phyloP scores from a whole-genome alignment of 1,139 yeast species.

The Nakaseomyces delphensis region DNA sequence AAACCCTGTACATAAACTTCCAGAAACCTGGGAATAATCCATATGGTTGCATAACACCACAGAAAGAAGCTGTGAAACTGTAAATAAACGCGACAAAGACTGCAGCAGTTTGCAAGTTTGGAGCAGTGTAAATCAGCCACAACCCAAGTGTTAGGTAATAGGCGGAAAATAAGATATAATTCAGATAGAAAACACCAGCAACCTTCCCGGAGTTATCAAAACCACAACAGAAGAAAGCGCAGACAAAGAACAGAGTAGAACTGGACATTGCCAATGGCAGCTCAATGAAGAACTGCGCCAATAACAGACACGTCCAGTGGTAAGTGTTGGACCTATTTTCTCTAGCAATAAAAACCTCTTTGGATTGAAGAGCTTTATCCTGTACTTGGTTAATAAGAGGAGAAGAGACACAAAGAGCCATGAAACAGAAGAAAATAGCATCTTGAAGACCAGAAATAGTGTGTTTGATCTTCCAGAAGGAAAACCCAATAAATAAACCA shows the following conservation, averaged over 20 bases:
- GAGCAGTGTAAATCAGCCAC: slow-evolving; percentile 45
- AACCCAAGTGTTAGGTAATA: slow-evolving; percentile 47
- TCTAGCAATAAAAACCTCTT: slow-evolving; percentile 50
- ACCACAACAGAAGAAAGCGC: slow-evolving; percentile 48
- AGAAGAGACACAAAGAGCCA: slow-evolving; percentile 42
- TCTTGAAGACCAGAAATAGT: slow-evolving; percentile 45
- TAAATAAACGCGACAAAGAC: slow-evolving; percentile 44
- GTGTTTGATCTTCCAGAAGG: slow-evolving; percentile 46
- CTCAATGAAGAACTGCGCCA: slow-evolving; percentile 44
- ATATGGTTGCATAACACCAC: slow-evolving; percentile 52
- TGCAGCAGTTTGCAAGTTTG: slow-evolving; percentile 52
- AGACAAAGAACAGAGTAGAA: slow-evolving; percentile 42
- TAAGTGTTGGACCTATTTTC: slow-evolving; percentile 54
- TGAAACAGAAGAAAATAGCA: slow-evolving; percentile 44
- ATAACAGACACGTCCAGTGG: slow-evolving; percentile 50
- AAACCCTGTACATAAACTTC: slow-evolving; percentile 57
- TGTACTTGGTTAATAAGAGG: slow-evolving; percentile 52
- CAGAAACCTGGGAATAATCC: slow-evolving; percentile 51
- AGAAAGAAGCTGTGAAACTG: slow-evolving; percentile 45
- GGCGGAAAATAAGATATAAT: slow-evolving; percentile 41
- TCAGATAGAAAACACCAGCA: slow-evolving; percentile 45
- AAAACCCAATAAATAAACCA: slow-evolving; percentile 50
- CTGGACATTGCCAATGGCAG: slow-evolving; percentile 42
- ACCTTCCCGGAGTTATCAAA: slow-evolving; percentile 39
- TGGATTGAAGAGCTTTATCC: slow-evolving; percentile 43